Base-by-base conservation (phyloP, 139 green algal species). In the Deuterostichococcus epilithicus region DNA sequence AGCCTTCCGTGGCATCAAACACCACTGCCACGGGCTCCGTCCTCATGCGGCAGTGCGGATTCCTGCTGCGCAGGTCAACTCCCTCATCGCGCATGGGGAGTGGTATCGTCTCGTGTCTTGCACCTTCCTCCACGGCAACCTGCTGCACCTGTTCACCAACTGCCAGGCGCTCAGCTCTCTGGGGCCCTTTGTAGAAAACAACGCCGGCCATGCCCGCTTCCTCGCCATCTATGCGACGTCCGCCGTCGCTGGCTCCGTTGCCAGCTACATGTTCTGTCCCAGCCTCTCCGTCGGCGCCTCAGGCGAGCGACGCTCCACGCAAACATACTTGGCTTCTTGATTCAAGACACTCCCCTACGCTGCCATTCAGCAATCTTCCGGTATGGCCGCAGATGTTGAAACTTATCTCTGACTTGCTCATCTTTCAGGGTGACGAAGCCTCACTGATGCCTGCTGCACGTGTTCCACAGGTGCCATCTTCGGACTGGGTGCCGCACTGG, bases 31-130 rank as follows among this genome's bases (percentile, higher is more conserved):
- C n/a, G n/a, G n/a, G n/a, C n/a, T n/a, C n/a, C n/a, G n/a, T n/a
- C n/a, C n/a, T n/a, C n/a, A n/a, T n/a, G n/a, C n/a, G n/a, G n/a
- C n/a, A n/a, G n/a, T n/a, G n/a, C n/a, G n/a, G n/a, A n/a, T n/a
- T n/a, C n/a, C n/a, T n/a, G n/a, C n/a, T 34, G 44, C 75, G 44
- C 84, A 97, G 88, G 71, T 92, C 13, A 96, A 96, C 81, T 26
- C 58, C 2, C 68, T 87, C 1, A 94, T 97, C 63, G 33, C 80
- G 3, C 59, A 65, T 25, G 92, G 92, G 1, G 76, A 97, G 80
- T 82, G 74, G 75, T 96, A 86, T 83, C 84, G 92, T 0, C 81
- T 97, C 8, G 25, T 96, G 47, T 94, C 92, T 0, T 79, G 90
- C 22, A 71, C 84, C 37, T 89, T 95, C 47, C 78, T 96, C 75